Conservation (phyloP, 495 filamentous ascomycete genomes). For the Penicillium turbatum region DNA sequence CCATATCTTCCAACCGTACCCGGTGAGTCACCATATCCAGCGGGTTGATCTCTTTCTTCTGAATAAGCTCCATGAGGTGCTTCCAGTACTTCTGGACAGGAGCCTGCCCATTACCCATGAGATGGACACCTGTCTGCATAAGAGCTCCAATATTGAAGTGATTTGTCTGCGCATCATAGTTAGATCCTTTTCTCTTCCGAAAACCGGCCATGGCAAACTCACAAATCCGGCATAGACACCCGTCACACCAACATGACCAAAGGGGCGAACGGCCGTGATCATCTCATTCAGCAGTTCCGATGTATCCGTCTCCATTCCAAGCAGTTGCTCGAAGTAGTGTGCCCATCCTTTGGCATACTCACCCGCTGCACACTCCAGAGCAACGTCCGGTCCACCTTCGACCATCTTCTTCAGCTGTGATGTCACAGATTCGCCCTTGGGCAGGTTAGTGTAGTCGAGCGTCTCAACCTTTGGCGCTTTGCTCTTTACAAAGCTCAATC, state of each 20-base stretch:
- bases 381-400: slow-evolving; percentile 67
- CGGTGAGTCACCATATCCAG: slow-evolving; percentile 78
- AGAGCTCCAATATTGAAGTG: slow-evolving; percentile 81
- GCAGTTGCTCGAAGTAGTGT: slow-evolving; percentile 68
- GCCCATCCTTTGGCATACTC: slow-evolving; percentile 82
- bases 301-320: slow-evolving; percentile 80
- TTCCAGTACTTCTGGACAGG: slow-evolving; percentile 85
- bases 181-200: background rate
- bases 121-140: slow-evolving; percentile 80
- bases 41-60: slow-evolving; percentile 64
- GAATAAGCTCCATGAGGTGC: slow-evolving; percentile 62
- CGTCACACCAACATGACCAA: slow-evolving; percentile 71
- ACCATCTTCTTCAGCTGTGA: slow-evolving; percentile 69
- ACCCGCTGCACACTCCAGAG: slow-evolving; percentile 78
- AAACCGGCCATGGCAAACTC: slow-evolving; percentile 26
- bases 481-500: slow-evolving; percentile 61
- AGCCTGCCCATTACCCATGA: slow-evolving; percentile 81
- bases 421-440: slow-evolving; percentile 56
- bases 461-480: slow-evolving; percentile 61
- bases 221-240: slow-evolving; percentile 82
- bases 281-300: slow-evolving; percentile 87
- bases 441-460: slow-evolving; percentile 53
- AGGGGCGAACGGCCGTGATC: slow-evolving; percentile 71
- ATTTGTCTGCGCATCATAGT: slow-evolving; percentile 51
- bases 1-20: slow-evolving; percentile 65